A percentile compares a stretch with the other conserved stretches of the same genome.
These are phyloP conservation scores for Elsinoe ampelina DNA, from an alignment of 2,329 filamentous ascomycete genomes.

Conservation along the genomic window DNA sequence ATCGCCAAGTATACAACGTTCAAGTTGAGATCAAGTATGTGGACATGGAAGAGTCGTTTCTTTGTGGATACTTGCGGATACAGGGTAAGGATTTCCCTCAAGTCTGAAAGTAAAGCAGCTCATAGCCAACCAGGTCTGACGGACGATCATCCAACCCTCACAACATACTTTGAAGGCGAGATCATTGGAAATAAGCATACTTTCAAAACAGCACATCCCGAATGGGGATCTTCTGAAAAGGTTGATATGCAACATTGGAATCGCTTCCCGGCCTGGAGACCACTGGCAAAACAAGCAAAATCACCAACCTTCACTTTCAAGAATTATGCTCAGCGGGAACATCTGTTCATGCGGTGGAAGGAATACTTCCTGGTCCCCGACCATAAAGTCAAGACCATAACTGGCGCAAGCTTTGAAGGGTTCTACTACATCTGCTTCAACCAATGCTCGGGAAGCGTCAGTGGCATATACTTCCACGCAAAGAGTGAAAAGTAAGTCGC, in stretches of 20 bases:
- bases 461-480: conserved; percentile 93
- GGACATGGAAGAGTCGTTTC: conserved; percentile 83
- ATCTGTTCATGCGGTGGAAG: conserved; percentile 99
- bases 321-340: conserved; percentile 69
- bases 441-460: conserved; percentile 74
- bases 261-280: conserved; percentile 78
- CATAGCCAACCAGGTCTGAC: conserved; percentile 58
- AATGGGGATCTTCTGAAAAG: conserved; percentile 87
- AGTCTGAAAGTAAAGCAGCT: background rate
- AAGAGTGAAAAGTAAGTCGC: conserved; percentile 86
- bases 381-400: conserved; percentile 82
- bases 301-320: conserved; percentile 47
- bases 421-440: conserved; percentile 99
- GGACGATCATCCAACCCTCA: conserved; percentile 91
- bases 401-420: conserved; percentile 90
- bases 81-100: conserved; percentile 54
- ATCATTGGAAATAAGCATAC: conserved; percentile 92
- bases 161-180: conserved; percentile 96
- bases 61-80: conserved; percentile 91
- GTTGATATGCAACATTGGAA: conserved; percentile 90
- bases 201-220: conserved; percentile 81
- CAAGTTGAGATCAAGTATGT: conserved; percentile 96
- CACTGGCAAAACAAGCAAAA: conserved; percentile 57
- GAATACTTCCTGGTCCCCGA: conserved; percentile 96
- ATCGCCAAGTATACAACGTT: conserved; percentile 87